Evolutionary conservation across 208 protist species (phyloP).

Genomic region (Trypanosoma brucei): DNA sequence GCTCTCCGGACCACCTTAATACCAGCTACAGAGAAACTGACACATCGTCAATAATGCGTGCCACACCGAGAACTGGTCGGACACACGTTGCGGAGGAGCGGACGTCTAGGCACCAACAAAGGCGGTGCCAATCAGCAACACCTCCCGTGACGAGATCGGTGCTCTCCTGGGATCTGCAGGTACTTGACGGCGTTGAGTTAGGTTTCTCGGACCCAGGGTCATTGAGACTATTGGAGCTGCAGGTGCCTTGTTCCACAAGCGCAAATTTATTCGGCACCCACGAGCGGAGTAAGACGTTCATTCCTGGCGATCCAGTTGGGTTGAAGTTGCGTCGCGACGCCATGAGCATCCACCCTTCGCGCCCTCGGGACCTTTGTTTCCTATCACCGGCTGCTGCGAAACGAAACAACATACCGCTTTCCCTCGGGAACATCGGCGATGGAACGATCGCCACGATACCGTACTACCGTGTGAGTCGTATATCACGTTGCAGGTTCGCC

Average conservation of each 20-base stretch:
- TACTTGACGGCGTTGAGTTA: slow-evolving; percentile 9
- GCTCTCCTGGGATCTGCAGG: slow-evolving; percentile 4
- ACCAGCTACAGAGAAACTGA: neutral
- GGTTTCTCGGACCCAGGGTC: slow-evolving; percentile 12
- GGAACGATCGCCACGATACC: slow-evolving; percentile 13
- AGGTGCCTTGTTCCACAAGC: neutral
- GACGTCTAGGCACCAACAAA: neutral
- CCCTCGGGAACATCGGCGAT: neutral
- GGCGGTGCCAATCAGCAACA: neutral
- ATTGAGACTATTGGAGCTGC: slow-evolving; percentile 9
- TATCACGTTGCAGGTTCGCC: neutral
- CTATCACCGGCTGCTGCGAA: neutral
- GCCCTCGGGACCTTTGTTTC: slow-evolving; percentile 8
- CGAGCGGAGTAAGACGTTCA: slow-evolving; percentile 16
- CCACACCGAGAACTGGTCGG: neutral
- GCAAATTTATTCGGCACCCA: slow-evolving; percentile 20
- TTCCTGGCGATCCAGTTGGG: slow-evolving; percentile 18
- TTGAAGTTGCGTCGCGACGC: slow-evolving; percentile 4
- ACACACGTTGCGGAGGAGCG: neutral
- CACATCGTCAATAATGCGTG: neutral
- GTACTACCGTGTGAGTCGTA: slow-evolving; percentile 8
- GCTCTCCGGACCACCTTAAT: neutral
- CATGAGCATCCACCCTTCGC: slow-evolving; percentile 14
- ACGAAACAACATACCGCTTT: neutral
- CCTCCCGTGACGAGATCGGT: neutral